A percentile compares a stretch with the other conserved stretches of the same genome.
Conservation (phyloP, 352 stramenopile species). For the Phytophthora ramorum region DNA sequence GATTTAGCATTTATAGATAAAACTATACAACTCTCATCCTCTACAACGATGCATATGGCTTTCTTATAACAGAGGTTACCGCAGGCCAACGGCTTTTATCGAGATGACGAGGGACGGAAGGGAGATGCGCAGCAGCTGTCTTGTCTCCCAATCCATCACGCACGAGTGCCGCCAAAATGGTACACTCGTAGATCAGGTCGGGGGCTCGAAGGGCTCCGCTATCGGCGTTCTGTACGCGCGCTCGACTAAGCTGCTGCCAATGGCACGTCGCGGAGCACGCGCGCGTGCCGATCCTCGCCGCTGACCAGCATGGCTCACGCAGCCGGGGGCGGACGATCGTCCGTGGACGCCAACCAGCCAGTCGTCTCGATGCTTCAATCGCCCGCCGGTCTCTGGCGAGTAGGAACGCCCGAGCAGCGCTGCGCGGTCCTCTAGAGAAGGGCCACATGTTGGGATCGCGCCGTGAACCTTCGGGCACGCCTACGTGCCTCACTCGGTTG, state of each 20-base stretch:
- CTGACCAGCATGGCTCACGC: not conserved
- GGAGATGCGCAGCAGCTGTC: not conserved
- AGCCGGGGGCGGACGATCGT: constrained; percentile 1
- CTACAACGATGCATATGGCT: not conserved
- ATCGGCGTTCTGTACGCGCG: not conserved
- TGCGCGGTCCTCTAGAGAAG: too few relatives aligned
- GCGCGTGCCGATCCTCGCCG: too few relatives aligned
- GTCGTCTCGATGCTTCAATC: not conserved
- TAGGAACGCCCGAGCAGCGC: constrained; percentile 4
- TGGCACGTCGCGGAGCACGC: not conserved
- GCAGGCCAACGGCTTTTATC: not conserved
- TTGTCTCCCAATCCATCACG: not conserved
- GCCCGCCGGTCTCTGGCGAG: not conserved
- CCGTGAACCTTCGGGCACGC: constrained; percentile 11
- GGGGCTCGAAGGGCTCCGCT: constrained; percentile 15
- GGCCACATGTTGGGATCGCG: too few relatives aligned
- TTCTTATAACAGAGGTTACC: not conserved
- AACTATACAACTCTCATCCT: not conserved
- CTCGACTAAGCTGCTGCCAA: constrained; percentile 4
- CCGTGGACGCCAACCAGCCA: not conserved
- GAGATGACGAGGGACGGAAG: not conserved
- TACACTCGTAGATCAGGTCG: constrained; percentile 16
- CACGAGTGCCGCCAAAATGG: constrained; percentile 6
- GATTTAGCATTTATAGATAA: not conserved
- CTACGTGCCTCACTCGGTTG: constrained; percentile 9